These are phyloP conservation scores for Trichomonascus vanleenenianus DNA, from an alignment of 805 yeast genomes.

Conservation along the genomic window DNA sequence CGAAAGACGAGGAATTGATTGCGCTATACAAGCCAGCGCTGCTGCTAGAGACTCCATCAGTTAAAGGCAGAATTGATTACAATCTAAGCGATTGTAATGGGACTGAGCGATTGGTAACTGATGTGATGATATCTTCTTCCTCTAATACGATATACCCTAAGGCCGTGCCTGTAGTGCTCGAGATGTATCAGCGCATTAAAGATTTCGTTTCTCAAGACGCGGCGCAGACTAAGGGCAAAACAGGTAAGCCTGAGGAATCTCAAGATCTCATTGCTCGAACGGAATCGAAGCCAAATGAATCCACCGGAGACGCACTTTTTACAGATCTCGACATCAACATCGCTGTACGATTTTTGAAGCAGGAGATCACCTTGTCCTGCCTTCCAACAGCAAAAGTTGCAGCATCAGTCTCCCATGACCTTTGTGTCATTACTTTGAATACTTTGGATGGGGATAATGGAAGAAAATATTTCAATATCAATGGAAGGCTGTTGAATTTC, in stretches of 20 bases:
- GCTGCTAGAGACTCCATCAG: conserved; percentile 67
- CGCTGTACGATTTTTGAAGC: conserved; percentile 61
- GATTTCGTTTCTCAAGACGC: background rate
- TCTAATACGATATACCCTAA: conserved; percentile 61
- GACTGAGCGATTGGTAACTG: conserved; percentile 31
- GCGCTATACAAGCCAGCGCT: conserved; percentile 27
- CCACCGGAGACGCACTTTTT: background rate
- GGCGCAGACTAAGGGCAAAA: background rate
- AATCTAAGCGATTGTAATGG: conserved; percentile 13
- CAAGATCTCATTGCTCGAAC: background rate
- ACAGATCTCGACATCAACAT: conserved; percentile 47
- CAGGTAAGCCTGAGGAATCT: background rate
- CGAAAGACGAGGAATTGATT: background rate
- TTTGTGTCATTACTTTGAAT: conserved; percentile 51
- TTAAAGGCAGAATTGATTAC: conserved; percentile 51
- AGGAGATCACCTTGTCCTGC: conserved; percentile 73
- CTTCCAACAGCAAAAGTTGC: conserved; percentile 92
- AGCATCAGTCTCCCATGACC: conserved; percentile 68
- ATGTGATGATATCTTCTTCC: conserved; percentile 58
- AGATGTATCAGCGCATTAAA: conserved; percentile 38
- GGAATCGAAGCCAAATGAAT: background rate
- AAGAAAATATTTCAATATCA: conserved; percentile 34
- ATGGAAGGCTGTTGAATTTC: conserved; percentile 46
- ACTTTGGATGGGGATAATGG: conserved; percentile 33
- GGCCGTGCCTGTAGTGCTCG: conserved; percentile 71